Evolutionary conservation across 495 filamentous ascomycete genomes (phyloP), one percentile per base, ranked within the genome.

Genomic region (Mycothermus thermophilus): DNA sequence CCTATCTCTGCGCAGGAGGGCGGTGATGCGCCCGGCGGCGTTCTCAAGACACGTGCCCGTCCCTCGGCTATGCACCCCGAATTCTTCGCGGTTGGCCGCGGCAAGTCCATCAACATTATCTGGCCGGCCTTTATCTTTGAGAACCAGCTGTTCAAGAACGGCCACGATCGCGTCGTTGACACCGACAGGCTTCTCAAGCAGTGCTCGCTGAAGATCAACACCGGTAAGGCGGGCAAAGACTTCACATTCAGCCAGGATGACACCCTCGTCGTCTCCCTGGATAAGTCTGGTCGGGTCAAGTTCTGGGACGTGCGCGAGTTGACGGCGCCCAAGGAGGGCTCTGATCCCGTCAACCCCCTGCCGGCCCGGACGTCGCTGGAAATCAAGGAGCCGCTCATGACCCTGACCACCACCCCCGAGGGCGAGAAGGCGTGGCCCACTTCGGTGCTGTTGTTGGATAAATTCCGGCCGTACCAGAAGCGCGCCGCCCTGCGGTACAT

Each of bases 171-270:
- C 29, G 68, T 77, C 20, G 75, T 86, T 41, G 80, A 92, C 51
- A 82, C 71, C 4, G 82, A 92, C 51, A 83, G 76, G 47, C 92
- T 92, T 44, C 74, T 92, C 44, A 74, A 75, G 41, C 78, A 93
- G 42, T 87, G 80, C 47, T 75, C 79, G 25, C 66, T 94, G 41
- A 88, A 84, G 58, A 90, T 99, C 54, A 80, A 83, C 29, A 95
- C 85, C 35, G 92, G 92, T 33, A 99, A 99, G 60, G 92, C 92
- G 30, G 88, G 86, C 20, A 96, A 99, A 57, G 92, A 99, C 47
- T 99, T 96, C 53, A 74, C 78, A 30, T 99, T 99, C 61, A 93
- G 86, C 54, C 83, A 87, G 48, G 92, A 96, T 59, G 92, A 99
- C 51, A 82, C 78, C 1, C 72, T 83, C 17, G 85, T 99, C 49